These are phyloP conservation scores for Dactylellina cionopaga DNA, from an alignment of 2,329 filamentous ascomycete species.

Conservation along the genomic window DNA sequence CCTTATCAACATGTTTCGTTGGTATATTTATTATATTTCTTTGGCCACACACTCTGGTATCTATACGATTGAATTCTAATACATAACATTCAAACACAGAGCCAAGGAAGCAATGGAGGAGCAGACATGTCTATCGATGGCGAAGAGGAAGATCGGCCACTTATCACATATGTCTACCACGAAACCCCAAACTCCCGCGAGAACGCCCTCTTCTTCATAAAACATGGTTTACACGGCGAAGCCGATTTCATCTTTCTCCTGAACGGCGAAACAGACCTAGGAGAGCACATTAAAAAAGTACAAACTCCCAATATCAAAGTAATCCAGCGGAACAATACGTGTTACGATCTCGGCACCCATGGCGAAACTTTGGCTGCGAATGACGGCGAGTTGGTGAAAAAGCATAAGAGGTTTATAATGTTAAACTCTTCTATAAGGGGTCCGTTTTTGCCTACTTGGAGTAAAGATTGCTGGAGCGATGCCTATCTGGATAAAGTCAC, in stretches of 20 bases:
- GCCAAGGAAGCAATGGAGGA: too few relatives aligned
- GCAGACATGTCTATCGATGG: too few relatives aligned
- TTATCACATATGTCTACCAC: conserved; percentile 60
- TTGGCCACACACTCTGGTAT: too few relatives aligned
- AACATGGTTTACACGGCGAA: conserved; percentile 59
- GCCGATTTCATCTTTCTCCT: conserved; percentile 63
- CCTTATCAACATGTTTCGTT: too few relatives aligned
- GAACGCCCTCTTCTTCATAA: conserved; percentile 60
- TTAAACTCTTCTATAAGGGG: conserved; percentile 60
- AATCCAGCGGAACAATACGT: conserved; percentile 58
- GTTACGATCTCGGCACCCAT: conserved; percentile 60
- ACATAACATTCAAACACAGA: too few relatives aligned
- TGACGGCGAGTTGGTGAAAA: conserved; percentile 58
- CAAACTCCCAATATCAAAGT: conserved; percentile 58
- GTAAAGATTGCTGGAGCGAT: conserved; percentile 60
- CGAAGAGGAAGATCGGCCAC: neutral
- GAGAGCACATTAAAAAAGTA: conserved; percentile 56
- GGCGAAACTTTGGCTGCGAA: conserved; percentile 59
- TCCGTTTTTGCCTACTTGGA: conserved; percentile 60
- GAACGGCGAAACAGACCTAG: conserved; percentile 58
- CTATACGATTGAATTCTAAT: too few relatives aligned
- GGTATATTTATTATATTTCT: too few relatives aligned
- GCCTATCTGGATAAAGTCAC: conserved; percentile 58
- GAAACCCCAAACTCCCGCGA: conserved; percentile 58
- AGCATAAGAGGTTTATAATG: conserved; percentile 60